These are phyloP conservation scores for Gentiana dahurica DNA, from an alignment of 257 asterid genomes.

Conservation along the genomic window DNA sequence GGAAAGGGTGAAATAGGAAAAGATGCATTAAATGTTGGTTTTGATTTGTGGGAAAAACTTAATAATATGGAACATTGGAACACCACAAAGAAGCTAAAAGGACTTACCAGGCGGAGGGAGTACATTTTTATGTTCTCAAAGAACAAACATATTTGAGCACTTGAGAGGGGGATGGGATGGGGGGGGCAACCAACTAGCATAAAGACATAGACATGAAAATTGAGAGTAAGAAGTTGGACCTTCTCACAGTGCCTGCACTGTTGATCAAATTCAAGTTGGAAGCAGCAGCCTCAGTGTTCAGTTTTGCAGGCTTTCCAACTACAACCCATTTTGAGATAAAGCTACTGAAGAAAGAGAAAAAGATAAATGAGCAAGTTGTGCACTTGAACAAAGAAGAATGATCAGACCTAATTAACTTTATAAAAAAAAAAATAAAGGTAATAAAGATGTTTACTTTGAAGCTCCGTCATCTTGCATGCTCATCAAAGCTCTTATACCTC, in stretches of 20 bases:
- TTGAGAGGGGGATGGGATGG: neutral
- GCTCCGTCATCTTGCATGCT: conserved; percentile 57
- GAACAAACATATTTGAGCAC: neutral
- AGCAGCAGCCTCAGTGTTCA: conserved; percentile 57
- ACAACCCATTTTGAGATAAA: conserved; percentile 76
- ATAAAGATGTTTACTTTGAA: conserved; percentile 37
- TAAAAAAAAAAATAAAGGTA: neutral
- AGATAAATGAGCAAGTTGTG: conserved; percentile 14
- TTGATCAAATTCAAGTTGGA: conserved; percentile 76
- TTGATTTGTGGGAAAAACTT: too few species aligned
- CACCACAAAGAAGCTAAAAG: too few species aligned
- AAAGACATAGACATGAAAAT: neutral
- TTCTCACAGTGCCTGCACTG: conserved; percentile 97
- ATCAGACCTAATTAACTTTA: neutral
- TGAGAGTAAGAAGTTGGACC: conserved; percentile 25
- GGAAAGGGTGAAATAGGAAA: too few species aligned
- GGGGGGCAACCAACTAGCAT: neutral
- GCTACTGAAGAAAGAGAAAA: conserved; percentile 41
- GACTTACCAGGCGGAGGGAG: too few species aligned
- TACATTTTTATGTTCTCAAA: neutral
- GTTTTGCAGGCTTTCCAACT: conserved; percentile 54
- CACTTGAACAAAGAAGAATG: neutral
- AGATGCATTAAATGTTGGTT: too few species aligned
- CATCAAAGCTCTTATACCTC: conserved; percentile 94
- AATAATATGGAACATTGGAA: too few species aligned